These are phyloP conservation scores for Cryptococcus deneoformans DNA, from an alignment of 1,284 basidiomycete genomes.

Conservation along the genomic window DNA sequence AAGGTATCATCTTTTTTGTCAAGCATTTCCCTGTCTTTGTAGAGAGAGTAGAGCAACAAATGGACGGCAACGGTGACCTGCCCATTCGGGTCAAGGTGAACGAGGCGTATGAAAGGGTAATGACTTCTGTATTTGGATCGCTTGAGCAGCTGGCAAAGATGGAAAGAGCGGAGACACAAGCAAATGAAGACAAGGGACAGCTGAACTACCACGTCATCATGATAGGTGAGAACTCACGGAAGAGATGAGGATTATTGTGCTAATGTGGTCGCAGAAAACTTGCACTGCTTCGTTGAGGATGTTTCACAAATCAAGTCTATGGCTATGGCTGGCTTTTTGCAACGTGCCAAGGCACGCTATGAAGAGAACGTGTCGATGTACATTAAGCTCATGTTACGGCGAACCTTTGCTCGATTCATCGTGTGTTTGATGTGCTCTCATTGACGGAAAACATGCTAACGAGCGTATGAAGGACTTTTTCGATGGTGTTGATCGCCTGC, in stretches of 20 bases:
- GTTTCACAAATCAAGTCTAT: slow-evolving; percentile 60
- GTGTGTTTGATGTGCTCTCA: slow-evolving; percentile 54
- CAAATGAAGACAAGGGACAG: slow-evolving; percentile 89
- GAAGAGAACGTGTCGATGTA: slow-evolving; percentile 84
- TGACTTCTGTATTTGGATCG: slow-evolving; percentile 84
- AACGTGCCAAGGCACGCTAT: slow-evolving; percentile 76
- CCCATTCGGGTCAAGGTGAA: slow-evolving; percentile 78
- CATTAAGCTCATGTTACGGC: slow-evolving; percentile 78
- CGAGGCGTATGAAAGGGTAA: slow-evolving; percentile 80
- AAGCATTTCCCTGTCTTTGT: slow-evolving; percentile 89
- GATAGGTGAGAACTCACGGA: slow-evolving; percentile 64
- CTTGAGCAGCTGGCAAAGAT: slow-evolving; percentile 93
- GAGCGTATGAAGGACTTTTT: slow-evolving; percentile 74
- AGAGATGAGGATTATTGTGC: neutral
- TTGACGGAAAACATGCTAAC: neutral
- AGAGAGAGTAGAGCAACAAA: slow-evolving; percentile 76
- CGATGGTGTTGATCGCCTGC: slow-evolving; percentile 80
- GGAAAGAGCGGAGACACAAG: slow-evolving; percentile 61
- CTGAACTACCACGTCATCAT: slow-evolving; percentile 95
- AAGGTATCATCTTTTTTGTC: slow-evolving; percentile 88
- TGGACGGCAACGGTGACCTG: slow-evolving; percentile 70
- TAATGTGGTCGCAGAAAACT: slow-evolving; percentile 67
- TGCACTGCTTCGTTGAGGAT: slow-evolving; percentile 88
- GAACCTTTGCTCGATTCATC: slow-evolving; percentile 83
- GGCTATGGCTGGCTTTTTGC: slow-evolving; percentile 66